Evolutionary conservation across 371 early-diverging fungal genomes (phyloP).

Genomic region (Mortierella sp.): DNA sequence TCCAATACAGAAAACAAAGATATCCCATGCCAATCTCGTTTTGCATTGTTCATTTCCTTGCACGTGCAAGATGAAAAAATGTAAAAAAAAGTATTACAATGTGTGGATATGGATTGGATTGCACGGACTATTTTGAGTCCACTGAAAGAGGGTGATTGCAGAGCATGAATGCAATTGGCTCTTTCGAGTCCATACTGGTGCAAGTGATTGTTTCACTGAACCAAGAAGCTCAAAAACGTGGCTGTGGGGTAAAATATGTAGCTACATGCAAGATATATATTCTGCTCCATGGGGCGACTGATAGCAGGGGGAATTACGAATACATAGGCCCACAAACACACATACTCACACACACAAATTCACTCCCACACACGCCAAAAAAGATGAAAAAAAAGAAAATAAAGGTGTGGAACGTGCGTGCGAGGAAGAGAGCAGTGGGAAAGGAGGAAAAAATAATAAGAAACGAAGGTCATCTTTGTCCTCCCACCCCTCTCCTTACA

Average conservation of each 20-base stretch:
- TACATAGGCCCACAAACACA: no score
- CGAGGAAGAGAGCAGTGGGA: neutral
- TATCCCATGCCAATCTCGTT: neutral
- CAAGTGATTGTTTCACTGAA: no score
- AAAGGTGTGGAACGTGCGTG: conserved; percentile 9
- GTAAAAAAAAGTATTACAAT: neutral
- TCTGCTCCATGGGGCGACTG: no score
- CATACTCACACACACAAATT: neutral
- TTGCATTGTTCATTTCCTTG: neutral
- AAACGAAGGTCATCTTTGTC: neutral
- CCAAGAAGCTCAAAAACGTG: no score
- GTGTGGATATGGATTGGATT: neutral
- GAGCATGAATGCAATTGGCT: no score
- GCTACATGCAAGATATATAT: no score
- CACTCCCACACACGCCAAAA: neutral
- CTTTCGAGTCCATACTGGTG: no score
- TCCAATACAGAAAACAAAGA: neutral
- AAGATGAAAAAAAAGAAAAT: no score
- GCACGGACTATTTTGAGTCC: no score
- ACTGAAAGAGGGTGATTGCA: neutral
- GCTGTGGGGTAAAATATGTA: no score
- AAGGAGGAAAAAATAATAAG: conserved; percentile 6
- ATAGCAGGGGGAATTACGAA: no score
- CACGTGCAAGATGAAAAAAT: neutral
- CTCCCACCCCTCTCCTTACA: neutral